Conservation (phyloP, 345 rosid genomes). For the Lumnitzera racemosa region DNA sequence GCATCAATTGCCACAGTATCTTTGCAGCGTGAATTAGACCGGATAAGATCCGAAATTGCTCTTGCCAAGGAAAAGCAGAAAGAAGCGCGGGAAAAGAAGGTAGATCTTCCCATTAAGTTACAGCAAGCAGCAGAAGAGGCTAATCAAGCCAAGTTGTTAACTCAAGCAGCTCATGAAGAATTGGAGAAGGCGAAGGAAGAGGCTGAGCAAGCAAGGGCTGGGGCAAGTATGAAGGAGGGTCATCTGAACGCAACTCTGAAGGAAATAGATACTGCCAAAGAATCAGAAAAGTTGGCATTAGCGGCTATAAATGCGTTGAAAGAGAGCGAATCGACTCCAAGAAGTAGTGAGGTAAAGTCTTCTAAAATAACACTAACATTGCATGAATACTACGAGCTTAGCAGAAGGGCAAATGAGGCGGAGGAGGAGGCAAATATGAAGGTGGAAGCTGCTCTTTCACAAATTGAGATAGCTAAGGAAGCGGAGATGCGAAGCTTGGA, state of each 20-base stretch:
- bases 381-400: conserved; percentile 84
- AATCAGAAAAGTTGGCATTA: conserved; percentile 77
- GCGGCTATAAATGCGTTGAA: conserved; percentile 81
- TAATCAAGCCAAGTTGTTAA: conserved; percentile 64
- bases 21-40: conserved; percentile 67
- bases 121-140: conserved; percentile 69
- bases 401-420: conserved; percentile 71
- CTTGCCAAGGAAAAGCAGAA: conserved; percentile 51
- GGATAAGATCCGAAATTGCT: conserved; percentile 46
- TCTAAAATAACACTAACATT: conserved; percentile 62
- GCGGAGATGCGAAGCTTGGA: conserved; percentile 46
- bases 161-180: conserved; percentile 67
- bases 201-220: conserved; percentile 77
- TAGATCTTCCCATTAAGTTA: conserved; percentile 62
- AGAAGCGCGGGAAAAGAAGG: conserved; percentile 54
- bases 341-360: conserved; percentile 19
- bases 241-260: conserved; percentile 64
- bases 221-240: conserved; percentile 57
- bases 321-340: conserved; percentile 62
- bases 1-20: conserved; percentile 70
- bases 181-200: conserved; percentile 66
- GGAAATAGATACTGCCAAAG: conserved; percentile 79
- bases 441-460: conserved; percentile 64
- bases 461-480: conserved; percentile 70
- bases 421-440: conserved; percentile 65